phyloP scores from a whole-genome alignment of 805 yeast species.

The Wickerhamomyces strasburgensis region DNA sequence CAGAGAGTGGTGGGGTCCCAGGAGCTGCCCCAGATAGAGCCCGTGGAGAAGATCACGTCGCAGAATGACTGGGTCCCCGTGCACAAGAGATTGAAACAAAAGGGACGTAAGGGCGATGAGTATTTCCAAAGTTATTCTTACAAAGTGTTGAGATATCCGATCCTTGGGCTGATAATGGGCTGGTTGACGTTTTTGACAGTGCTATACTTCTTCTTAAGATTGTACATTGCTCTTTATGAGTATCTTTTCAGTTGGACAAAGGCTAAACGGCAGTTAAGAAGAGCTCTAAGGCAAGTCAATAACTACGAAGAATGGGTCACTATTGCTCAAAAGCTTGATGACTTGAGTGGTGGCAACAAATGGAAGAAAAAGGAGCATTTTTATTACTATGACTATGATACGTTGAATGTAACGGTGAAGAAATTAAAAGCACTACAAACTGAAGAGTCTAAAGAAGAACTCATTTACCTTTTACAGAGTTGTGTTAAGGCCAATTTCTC shows the following conservation, averaged over 20 bases:
- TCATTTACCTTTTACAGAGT: constrained; percentile 54
- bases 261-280: constrained; percentile 43
- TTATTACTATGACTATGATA: constrained; percentile 63
- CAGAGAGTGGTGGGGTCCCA: constrained; percentile 9
- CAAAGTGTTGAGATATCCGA: constrained; percentile 59
- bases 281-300: constrained; percentile 41
- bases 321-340: constrained; percentile 55
- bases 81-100: constrained; percentile 19
- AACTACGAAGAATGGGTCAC: constrained; percentile 59
- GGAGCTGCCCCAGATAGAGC: constrained; percentile 2
- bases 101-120: constrained; percentile 19
- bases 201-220: constrained; percentile 47
- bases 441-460: constrained; percentile 36
- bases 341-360: constrained; percentile 49
- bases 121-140: constrained; percentile 37
- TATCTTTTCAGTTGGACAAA: constrained; percentile 58
- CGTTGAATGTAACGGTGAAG: constrained; percentile 44
- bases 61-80: constrained; percentile 45
- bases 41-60: constrained; percentile 33
- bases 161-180: constrained; percentile 42
- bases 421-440: constrained; percentile 29
- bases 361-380: constrained; percentile 63
- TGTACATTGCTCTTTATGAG: constrained; percentile 62
- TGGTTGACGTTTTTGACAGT: constrained; percentile 52
- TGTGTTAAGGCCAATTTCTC: constrained; percentile 73